phyloP scores from a whole-genome alignment of 805 yeast genomes.

The Candida corydali region DNA sequence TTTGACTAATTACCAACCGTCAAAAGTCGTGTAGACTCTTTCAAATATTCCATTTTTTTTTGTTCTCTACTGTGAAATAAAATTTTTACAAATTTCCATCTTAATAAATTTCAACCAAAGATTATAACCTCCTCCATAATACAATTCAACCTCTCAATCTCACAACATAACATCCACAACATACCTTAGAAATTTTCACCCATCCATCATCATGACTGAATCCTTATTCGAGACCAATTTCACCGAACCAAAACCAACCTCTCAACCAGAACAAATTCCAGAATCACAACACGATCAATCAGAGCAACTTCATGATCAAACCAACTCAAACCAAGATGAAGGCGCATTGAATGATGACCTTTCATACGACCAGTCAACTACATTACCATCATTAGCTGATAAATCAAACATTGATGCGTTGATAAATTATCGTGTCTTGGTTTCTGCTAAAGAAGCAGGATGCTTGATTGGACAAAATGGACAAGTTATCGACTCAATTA shows the following conservation, averaged over 20 bases:
- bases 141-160: not conserved
- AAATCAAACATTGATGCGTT: constrained; percentile 25
- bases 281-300: constrained; percentile 1
- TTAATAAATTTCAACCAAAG: no score
- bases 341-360: not conserved
- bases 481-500: constrained; percentile 65
- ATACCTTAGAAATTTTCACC: no score
- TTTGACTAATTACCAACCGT: no score
- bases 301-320: not conserved
- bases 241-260: constrained; percentile 11
- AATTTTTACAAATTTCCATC: not conserved
- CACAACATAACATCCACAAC: no score
- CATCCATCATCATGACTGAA: constrained; percentile 25
- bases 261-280: not conserved
- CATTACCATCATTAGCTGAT: constrained; percentile 26
- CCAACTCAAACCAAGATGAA: not conserved
- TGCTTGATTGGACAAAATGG: constrained; percentile 87
- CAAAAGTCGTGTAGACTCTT: no score
- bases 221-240: constrained; percentile 32
- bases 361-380: constrained; percentile 11
- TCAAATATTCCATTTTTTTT: no score
- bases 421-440: constrained; percentile 51
- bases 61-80: no score
- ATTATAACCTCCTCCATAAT: no score
- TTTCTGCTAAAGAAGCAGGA: constrained; percentile 85